These are phyloP conservation scores for Fusarium avenaceum DNA, from an alignment of 2,329 filamentous ascomycete species.

Conservation along the genomic window DNA sequence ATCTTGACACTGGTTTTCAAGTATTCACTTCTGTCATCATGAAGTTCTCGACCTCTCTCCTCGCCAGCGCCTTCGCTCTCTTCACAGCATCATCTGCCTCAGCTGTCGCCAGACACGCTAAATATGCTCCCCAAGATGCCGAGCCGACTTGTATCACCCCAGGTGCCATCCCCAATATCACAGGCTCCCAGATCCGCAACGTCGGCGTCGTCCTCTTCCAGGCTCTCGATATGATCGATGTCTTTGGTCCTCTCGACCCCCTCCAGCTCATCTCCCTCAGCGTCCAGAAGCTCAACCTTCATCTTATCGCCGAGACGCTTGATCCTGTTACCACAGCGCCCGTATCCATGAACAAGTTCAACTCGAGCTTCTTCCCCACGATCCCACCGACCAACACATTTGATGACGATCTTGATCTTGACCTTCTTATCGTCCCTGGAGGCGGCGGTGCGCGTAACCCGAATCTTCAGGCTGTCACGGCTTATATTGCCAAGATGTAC, in stretches of 20 bases:
- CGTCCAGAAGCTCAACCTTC: conserved; percentile 55
- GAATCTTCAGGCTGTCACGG: conserved; percentile 55
- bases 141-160: conserved; percentile 41
- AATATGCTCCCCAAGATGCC: not conserved
- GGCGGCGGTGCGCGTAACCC: conserved; percentile 63
- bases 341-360: conserved; percentile 50
- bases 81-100: conserved; percentile 24
- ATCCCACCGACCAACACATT: conserved; percentile 66
- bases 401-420: conserved; percentile 62
- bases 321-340: conserved; percentile 58
- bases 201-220: conserved; percentile 61
- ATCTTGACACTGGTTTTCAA: conserved; percentile 18
- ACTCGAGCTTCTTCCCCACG: conserved; percentile 54
- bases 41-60: conserved; percentile 37
- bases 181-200: conserved; percentile 46
- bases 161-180: conserved; percentile 40
- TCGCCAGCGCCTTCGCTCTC: conserved; percentile 24
- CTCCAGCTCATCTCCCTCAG: conserved; percentile 58
- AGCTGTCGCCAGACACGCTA: not conserved
- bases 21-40: conserved; percentile 20
- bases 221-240: conserved; percentile 61
- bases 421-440: conserved; percentile 76
- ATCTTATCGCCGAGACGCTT: conserved; percentile 57
- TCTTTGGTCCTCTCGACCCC: conserved; percentile 62
- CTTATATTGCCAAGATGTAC: conserved; percentile 57